Evolutionary conservation across 2,329 filamentous ascomycete genomes (phyloP).

Genomic region (Endoconidiophora polonica): DNA sequence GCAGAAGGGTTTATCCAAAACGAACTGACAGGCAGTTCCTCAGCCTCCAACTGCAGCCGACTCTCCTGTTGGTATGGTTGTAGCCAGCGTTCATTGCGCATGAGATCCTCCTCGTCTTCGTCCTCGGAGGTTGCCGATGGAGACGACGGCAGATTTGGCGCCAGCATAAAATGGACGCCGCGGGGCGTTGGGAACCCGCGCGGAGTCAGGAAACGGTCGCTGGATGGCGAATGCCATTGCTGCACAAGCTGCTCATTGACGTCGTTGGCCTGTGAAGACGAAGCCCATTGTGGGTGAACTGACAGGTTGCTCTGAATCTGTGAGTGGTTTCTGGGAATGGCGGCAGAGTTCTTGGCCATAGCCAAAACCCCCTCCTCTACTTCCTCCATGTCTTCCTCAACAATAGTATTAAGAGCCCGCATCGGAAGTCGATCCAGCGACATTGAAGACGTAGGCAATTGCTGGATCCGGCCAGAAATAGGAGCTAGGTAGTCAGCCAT

Average conservation of each 20-base stretch:
- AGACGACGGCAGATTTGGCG: conserved; percentile 44
- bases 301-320: neutral
- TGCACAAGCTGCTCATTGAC: conserved; percentile 33
- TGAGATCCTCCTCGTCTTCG: conserved; percentile 18
- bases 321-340: neutral
- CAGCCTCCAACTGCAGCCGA: no score
- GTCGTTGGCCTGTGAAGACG: conserved; percentile 4
- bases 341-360: neutral
- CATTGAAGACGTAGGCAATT: conserved; percentile 19
- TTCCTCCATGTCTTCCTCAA: conserved; percentile 31
- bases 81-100: conserved; percentile 15
- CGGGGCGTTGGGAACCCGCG: conserved; percentile 49
- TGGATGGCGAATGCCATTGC: conserved; percentile 41
- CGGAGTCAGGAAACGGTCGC: conserved; percentile 42
- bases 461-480: no score
- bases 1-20: no score
- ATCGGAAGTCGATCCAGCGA: conserved; percentile 37
- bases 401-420: conserved; percentile 47
- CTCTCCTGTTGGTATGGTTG: conserved; percentile 2
- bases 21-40: no score
- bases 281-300: neutral
- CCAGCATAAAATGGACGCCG: conserved; percentile 46
- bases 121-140: conserved; percentile 38
- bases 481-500: no score
- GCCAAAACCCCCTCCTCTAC: neutral